Percentiles rank a stretch among this genome's conserved stretches.
Evolutionary conservation across 2,329 filamentous ascomycete species (phyloP).

Genomic region (Talaromyces funiculosus): DNA sequence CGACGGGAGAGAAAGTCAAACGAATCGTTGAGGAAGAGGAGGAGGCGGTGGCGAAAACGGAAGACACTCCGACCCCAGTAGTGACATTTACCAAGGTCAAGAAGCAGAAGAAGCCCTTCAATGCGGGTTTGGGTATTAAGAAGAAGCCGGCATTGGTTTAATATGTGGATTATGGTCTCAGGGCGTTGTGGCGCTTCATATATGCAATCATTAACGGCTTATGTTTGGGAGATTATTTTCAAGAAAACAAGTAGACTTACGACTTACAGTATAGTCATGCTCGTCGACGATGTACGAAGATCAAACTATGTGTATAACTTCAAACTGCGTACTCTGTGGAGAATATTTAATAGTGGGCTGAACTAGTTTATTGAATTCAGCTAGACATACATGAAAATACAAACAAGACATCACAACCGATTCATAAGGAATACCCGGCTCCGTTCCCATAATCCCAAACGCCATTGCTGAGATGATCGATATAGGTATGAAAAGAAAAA

Average conservation of each 20-base stretch:
- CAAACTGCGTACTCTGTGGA: no score
- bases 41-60: conserved; percentile 27
- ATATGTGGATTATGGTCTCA: background rate
- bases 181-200: background rate
- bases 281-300: background rate
- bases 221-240: background rate
- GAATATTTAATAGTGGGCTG: background rate
- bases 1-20: conserved; percentile 50
- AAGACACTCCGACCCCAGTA: conserved; percentile 34
- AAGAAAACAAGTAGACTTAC: no score
- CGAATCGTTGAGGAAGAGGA: conserved; percentile 46
- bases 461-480: conserved; percentile 10
- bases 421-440: conserved; percentile 12
- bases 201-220: background rate
- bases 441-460: background rate
- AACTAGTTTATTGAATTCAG: background rate
- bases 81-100: conserved; percentile 66
- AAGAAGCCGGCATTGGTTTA: conserved; percentile 52
- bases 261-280: no score
- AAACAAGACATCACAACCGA: conserved; percentile 10
- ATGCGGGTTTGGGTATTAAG: conserved; percentile 75
- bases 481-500: conserved; percentile 1
- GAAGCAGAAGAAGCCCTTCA: conserved; percentile 83
- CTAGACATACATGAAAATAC: conserved; percentile 7
- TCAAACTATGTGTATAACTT: background rate